Conservation (phyloP, 2,329 filamentous ascomycete species). For the Ceratocystis alfenasii region DNA sequence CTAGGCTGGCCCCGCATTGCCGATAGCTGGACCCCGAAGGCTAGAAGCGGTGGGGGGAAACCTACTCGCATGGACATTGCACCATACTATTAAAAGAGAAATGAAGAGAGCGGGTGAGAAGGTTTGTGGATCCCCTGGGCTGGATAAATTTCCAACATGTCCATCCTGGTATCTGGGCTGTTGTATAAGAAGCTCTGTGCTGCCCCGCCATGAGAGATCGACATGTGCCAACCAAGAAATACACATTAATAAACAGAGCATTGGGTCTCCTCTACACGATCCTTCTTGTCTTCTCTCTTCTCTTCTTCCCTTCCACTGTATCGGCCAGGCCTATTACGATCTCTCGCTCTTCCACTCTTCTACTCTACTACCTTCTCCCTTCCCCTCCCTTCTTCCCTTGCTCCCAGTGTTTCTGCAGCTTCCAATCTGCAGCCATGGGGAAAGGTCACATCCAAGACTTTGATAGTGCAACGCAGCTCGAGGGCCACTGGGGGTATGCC, state of each 20-base stretch:
- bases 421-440: slow-evolving; percentile 17
- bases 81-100: neutral
- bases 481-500: slow-evolving; percentile 39
- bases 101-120: neutral
- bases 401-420: neutral
- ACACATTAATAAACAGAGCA: neutral
- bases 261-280: neutral
- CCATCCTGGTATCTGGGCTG: too few relatives aligned
- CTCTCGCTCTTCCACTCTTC: neutral
- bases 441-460: slow-evolving; percentile 35
- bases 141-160: neutral
- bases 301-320: neutral
- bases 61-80: neutral
- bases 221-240: slow-evolving; percentile 2
- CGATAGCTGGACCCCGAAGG: neutral
- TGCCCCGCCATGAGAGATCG: slow-evolving; percentile 7
- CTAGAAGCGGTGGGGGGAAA: neutral
- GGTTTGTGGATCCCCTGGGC: slow-evolving; percentile 12
- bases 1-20: neutral
- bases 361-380: neutral
- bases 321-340: neutral
- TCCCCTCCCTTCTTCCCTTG: neutral
- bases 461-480: slow-evolving; percentile 28
- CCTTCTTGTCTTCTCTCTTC: neutral
- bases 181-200: slow-evolving; percentile 7